Conservation (phyloP, 1,284 basidiomycete species). For the Moesziomyces antarcticus region DNA sequence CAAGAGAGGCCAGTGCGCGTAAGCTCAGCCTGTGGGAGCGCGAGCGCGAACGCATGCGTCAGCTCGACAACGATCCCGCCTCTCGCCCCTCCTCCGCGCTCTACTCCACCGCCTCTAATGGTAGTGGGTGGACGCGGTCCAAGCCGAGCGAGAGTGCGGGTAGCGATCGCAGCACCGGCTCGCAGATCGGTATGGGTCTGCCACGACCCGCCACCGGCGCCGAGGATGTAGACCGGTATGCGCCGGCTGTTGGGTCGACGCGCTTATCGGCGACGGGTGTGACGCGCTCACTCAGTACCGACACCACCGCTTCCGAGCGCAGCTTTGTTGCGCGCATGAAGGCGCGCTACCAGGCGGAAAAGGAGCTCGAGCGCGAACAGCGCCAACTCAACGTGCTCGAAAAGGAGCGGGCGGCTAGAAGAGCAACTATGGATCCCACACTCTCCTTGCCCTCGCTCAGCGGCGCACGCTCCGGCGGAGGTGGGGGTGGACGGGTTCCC, state of each 20-base stretch:
- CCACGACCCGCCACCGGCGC: slow-evolving; percentile 14
- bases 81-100: slow-evolving; percentile 20
- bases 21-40: slow-evolving; percentile 50
- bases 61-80: slow-evolving; percentile 42
- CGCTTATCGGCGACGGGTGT: slow-evolving; percentile 45
- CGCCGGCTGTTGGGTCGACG: slow-evolving; percentile 52
- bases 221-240: slow-evolving; percentile 48
- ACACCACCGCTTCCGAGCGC: slow-evolving; percentile 58
- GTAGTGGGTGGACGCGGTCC: slow-evolving; percentile 11
- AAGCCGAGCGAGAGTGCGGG: slow-evolving; percentile 16
- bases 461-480: slow-evolving; percentile 13
- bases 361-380: slow-evolving; percentile 47
- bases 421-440: slow-evolving; percentile 37
- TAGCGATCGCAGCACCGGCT: slow-evolving; percentile 11
- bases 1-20: slow-evolving; percentile 22
- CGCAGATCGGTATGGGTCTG: slow-evolving; percentile 32
- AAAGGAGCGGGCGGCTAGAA: slow-evolving; percentile 33
- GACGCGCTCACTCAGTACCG: slow-evolving; percentile 55
- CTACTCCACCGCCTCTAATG: slow-evolving; percentile 13
- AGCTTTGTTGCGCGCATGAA: slow-evolving; percentile 65
- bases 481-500: slow-evolving; percentile 33
- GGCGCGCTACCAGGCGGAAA: slow-evolving; percentile 61
- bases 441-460: slow-evolving; percentile 21
- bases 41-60: slow-evolving; percentile 49
- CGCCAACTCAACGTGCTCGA: slow-evolving; percentile 42